Evolutionary conservation across 129 eudicot species (phyloP).

Genomic region (Arctium lappa): DNA sequence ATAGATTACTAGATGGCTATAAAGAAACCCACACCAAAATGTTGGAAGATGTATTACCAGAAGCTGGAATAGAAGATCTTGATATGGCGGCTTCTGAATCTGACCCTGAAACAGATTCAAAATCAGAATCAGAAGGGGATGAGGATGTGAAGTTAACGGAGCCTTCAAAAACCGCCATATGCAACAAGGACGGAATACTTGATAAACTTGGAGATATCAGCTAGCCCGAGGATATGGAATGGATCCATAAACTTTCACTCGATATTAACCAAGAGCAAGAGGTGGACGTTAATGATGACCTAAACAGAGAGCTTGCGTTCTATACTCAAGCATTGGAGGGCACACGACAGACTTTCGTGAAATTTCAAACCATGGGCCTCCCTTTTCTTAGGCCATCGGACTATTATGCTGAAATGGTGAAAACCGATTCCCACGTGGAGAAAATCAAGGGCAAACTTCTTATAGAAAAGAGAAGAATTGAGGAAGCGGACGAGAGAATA

Average conservation of each 20-base stretch:
- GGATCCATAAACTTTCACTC: slow-evolving; percentile 64
- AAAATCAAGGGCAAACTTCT: slow-evolving; percentile 75
- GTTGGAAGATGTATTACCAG: slow-evolving; percentile 17
- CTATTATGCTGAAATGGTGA: slow-evolving; percentile 94
- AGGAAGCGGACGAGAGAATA: slow-evolving; percentile 91
- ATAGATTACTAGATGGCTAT: slow-evolving; percentile 33
- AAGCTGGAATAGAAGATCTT: slow-evolving; percentile 25
- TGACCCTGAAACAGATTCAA: slow-evolving; percentile 39
- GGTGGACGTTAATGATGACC: slow-evolving; percentile 82
- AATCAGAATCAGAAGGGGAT: slow-evolving; percentile 56
- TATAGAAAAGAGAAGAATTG: slow-evolving; percentile 63
- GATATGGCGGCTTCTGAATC: slow-evolving; percentile 31
- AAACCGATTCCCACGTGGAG: slow-evolving; percentile 82
- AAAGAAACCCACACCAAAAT: neutral
- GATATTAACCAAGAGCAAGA: slow-evolving; percentile 53
- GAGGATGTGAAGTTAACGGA: slow-evolving; percentile 54
- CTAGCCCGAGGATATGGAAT: slow-evolving; percentile 68
- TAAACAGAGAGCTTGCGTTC: slow-evolving; percentile 68
- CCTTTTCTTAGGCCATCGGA: slow-evolving; percentile 85
- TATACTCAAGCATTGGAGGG: slow-evolving; percentile 86
- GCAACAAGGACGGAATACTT: slow-evolving; percentile 58
- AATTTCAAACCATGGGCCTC: slow-evolving; percentile 60
- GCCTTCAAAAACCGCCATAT: slow-evolving; percentile 63
- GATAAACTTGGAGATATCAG: slow-evolving; percentile 67
- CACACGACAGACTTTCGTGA: slow-evolving; percentile 63